Base-by-base conservation (phyloP, 345 rosid genomes). In the Citrus maxima region DNA sequence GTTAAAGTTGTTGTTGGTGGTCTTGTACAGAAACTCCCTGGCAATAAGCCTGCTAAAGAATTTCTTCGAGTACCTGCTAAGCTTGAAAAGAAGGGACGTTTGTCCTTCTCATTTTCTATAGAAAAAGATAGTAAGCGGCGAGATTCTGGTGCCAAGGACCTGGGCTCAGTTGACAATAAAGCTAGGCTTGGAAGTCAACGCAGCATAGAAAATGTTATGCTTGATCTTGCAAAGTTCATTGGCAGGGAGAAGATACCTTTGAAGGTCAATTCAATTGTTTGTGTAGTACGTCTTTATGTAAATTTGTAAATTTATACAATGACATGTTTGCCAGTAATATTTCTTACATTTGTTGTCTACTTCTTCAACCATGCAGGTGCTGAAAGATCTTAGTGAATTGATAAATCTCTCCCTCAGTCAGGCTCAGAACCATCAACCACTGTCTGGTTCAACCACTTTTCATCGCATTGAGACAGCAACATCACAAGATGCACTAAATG, bases 181-280 rank as follows among this genome's bases (percentile, higher is more conserved):
- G 82, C 87, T 67, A 92, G 86, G 87, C 80, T 88, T 81, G 87
- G 35, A 81, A 88, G 92, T 77, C 92, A 87, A 80, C 93, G 82
- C 30, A 90, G 91, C 79, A 76, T 86, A 38, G 95, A 93, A 72
- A 84, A 82, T 78, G 85, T 95, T 71, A 90, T 89, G 91, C 82
- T 88, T 81, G 97, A 93, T 83, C 89, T 95, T 58, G 91, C 97
- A 27, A 95, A 93, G 77, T 86, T 89, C 76, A 85, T 95, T 83
- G 96, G 93, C 71, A 88, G 78, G 79, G 95, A 95, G 86, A 93
- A 93, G 88, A 92, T 95, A 87, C 94, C 99, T 27, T 54, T 89
- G 83, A 92, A 95, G 98, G 99, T 93, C 32, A 72, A 86, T 83
- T 86, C 42, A n/a, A 24, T 63, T 21, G 21, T 75, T 70, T 61